phyloP scores from a whole-genome alignment of 257 asterid genomes.

The Linderniella brevidens region DNA sequence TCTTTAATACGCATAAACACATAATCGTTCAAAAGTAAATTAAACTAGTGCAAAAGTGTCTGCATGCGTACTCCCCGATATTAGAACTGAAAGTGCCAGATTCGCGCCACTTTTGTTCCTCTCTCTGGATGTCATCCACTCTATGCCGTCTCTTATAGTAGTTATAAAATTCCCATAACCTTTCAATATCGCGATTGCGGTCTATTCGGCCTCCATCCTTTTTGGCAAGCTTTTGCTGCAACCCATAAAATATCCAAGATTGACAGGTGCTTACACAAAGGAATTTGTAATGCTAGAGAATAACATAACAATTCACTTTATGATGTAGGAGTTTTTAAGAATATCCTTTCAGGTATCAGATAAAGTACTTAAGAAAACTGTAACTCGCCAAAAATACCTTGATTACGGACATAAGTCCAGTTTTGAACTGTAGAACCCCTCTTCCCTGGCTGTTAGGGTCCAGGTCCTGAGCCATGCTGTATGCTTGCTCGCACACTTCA shows the following conservation, averaged over 20 bases:
- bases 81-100: slow-evolving; percentile 58
- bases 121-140: slow-evolving; percentile 79
- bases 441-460: slow-evolving; percentile 93
- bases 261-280: neutral
- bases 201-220: slow-evolving; percentile 74
- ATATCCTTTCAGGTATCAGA: neutral
- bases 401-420: slow-evolving; percentile 93
- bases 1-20: too few relatives aligned
- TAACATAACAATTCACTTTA: too few relatives aligned
- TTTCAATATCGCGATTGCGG: slow-evolving; percentile 74
- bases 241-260: slow-evolving; percentile 10
- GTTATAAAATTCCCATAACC: slow-evolving; percentile 78
- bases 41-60: neutral
- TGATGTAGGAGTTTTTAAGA: too few relatives aligned
- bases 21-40: too few relatives aligned
- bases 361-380: neutral
- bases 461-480: slow-evolving; percentile 84
- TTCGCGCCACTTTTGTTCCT: slow-evolving; percentile 86
- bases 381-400: slow-evolving; percentile 40
- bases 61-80: slow-evolving; percentile 61
- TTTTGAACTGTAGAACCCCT: slow-evolving; percentile 97
- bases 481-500: slow-evolving; percentile 97
- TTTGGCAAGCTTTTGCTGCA: slow-evolving; percentile 93
- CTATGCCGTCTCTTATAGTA: slow-evolving; percentile 68
- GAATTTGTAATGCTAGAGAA: too few relatives aligned